Evolutionary conservation across 768 basidiomycete genomes (phyloP).

Genomic region (Pleurotus tuber-regium): DNA sequence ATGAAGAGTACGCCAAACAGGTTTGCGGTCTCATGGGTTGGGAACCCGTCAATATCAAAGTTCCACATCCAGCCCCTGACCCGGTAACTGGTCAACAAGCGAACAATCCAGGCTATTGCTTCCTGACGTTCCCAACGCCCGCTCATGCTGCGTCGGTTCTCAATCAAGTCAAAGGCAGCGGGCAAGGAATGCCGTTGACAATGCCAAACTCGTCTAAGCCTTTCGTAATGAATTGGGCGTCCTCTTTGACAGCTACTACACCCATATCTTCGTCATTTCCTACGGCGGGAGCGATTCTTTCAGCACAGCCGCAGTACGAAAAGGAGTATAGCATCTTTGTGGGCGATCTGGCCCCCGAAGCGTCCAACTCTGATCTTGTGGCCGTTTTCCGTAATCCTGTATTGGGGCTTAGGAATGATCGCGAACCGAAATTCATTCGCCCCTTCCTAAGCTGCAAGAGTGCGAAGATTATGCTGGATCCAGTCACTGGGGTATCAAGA

Average conservation of each 20-base stretch:
- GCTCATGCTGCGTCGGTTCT: slow-evolving; percentile 69
- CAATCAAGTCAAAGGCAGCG: slow-evolving; percentile 54
- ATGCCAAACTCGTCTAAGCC: slow-evolving; percentile 89
- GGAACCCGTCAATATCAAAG: slow-evolving; percentile 73
- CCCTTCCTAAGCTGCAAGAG: slow-evolving; percentile 93
- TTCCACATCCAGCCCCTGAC: slow-evolving; percentile 63
- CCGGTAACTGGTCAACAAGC: slow-evolving; percentile 57
- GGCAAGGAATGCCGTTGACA: slow-evolving; percentile 41
- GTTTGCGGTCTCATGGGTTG: slow-evolving; percentile 86
- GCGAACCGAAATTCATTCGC: slow-evolving; percentile 84
- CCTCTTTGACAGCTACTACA: slow-evolving; percentile 32
- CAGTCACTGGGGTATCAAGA: slow-evolving; percentile 82
- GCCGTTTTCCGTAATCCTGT: slow-evolving; percentile 90
- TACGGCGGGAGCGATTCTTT: slow-evolving; percentile 20
- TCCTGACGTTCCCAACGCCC: slow-evolving; percentile 79
- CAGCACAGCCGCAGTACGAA: slow-evolving; percentile 55
- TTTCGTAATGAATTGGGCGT: slow-evolving; percentile 81
- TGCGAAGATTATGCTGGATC: slow-evolving; percentile 94
- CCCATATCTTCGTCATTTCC: slow-evolving; percentile 30
- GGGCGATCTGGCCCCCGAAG: slow-evolving; percentile 89
- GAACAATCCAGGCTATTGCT: slow-evolving; percentile 87
- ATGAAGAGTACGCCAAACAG: slow-evolving; percentile 90
- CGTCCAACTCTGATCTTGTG: slow-evolving; percentile 93
- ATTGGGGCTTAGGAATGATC: slow-evolving; percentile 78
- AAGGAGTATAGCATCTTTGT: slow-evolving; percentile 96